Evolutionary conservation across 495 filamentous ascomycete genomes (phyloP), one percentile per base, ranked within the genome.

Genomic region (Neurospora intermedia): DNA sequence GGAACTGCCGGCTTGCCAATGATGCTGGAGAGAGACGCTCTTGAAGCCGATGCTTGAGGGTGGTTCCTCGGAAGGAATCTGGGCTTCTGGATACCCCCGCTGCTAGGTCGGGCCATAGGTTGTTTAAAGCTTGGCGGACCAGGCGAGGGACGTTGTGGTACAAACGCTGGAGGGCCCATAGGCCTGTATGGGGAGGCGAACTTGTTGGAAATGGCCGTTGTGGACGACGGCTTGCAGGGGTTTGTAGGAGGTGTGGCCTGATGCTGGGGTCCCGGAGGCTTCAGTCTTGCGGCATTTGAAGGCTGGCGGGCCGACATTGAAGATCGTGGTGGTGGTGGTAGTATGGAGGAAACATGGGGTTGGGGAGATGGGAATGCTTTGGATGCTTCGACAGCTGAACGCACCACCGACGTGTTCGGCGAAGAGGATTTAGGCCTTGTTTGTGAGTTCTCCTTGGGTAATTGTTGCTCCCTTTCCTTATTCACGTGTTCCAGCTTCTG

Each of bases 11-110:
- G 3, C 27, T 10, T 59, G 62, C 40, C 10, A 2, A 6, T 70
- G n/a, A 1, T 18, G 10, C 41, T 2, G 18, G n/a, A 40, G 1
- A 8, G 40, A 13, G 73, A 43, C 2, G 62, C 27, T 18, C 15
- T 18, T 1, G 15, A 4, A 35, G 27, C 23, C 6, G 54, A 0
- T 1, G 3, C 10, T 66, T 66, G 27, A n/a, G 15, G 73, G 38
- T 70, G 43, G 39, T 35, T 76, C 75, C 40, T 76, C 71, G 9
- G 38, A 6, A 18, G 54, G 15, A 66, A 66, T 38, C 4, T 66
- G 6, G 54, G 13, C 27, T 66, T 66, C 0, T 66, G 54, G 1
- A 66, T 66, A 9, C 54, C 13, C 27, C 54, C 27, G 15, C 7
- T 66, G 54, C 54, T 35, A 66, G 54, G 54, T 16, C 54, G 18